phyloP scores from a whole-genome alignment of 2,329 filamentous ascomycete genomes.

The Aspergillus tamarii region DNA sequence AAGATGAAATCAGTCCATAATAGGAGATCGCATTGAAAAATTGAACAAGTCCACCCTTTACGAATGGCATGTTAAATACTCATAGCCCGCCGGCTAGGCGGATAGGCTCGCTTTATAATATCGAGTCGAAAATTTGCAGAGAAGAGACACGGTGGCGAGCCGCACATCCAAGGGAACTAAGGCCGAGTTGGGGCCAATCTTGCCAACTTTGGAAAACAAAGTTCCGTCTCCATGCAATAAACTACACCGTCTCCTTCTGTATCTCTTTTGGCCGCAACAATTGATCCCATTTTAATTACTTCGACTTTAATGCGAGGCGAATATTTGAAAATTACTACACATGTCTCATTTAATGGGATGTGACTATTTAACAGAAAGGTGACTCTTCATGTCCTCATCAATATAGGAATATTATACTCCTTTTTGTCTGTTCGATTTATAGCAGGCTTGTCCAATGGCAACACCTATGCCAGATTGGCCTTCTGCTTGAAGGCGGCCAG shows the following conservation, averaged over 20 bases:
- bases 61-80: conserved; percentile 2
- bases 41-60: conserved; percentile 1
- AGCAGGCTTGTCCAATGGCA: background rate
- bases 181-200: background rate
- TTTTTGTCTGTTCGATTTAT: conserved; percentile 15
- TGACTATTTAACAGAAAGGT: conserved; percentile 19
- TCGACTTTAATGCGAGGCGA: background rate
- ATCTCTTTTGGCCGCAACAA: background rate
- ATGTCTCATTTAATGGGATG: conserved; percentile 4
- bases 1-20: conserved; percentile 22
- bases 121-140: conserved; percentile 2
- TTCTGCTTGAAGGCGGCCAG: conserved; percentile 91
- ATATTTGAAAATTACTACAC: background rate
- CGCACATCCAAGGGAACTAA: conserved; percentile 3
- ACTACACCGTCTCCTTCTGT: background rate
- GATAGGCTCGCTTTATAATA: conserved; percentile 7
- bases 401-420: conserved; percentile 15
- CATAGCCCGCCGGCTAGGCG: conserved; percentile 9
- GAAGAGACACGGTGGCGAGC: conserved; percentile 5
- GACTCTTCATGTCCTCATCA: conserved; percentile 26
- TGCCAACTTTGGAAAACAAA: background rate
- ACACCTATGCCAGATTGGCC: conserved; percentile 49
- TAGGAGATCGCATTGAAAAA: conserved; percentile 3
- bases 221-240: background rate
- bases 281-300: background rate